Evolutionary conservation across 2,329 filamentous ascomycete genomes (phyloP).

Genomic region (Exophiala calicioides): DNA sequence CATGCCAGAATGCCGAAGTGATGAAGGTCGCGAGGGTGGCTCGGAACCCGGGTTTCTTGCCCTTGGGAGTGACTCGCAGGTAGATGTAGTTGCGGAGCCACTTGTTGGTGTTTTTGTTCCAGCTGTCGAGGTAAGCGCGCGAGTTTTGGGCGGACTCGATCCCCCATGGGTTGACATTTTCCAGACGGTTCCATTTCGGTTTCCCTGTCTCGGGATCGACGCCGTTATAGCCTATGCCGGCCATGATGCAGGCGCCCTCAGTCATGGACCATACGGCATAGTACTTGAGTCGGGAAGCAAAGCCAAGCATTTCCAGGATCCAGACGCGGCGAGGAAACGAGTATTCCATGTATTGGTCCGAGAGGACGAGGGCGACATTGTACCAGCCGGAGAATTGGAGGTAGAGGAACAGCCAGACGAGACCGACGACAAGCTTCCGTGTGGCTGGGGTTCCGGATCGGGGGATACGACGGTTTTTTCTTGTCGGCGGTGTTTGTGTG

Average conservation of each 20-base stretch:
- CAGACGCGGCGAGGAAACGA: slow-evolving; percentile 72
- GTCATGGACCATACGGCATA: slow-evolving; percentile 94
- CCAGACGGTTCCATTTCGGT: slow-evolving; percentile 84
- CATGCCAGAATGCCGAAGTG: slow-evolving; percentile 96
- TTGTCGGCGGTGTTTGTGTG: slow-evolving; percentile 77
- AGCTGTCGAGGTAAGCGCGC: slow-evolving; percentile 84
- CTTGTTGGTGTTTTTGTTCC: slow-evolving; percentile 98
- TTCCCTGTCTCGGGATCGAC: slow-evolving; percentile 81
- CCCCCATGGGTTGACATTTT: slow-evolving; percentile 82
- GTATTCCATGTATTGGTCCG: slow-evolving; percentile 66
- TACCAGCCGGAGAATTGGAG: slow-evolving; percentile 71
- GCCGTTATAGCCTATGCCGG: slow-evolving; percentile 91
- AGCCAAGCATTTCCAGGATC: slow-evolving; percentile 78
- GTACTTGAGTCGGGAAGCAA: slow-evolving; percentile 86
- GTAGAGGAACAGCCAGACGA: slow-evolving; percentile 78
- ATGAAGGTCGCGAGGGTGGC: slow-evolving; percentile 91
- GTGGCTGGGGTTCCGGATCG: slow-evolving; percentile 83
- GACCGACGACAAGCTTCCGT: slow-evolving; percentile 70
- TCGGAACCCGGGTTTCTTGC: slow-evolving; percentile 93
- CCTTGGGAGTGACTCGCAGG: slow-evolving; percentile 87
- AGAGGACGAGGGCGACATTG: slow-evolving; percentile 62
- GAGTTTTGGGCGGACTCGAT: slow-evolving; percentile 92
- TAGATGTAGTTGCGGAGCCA: slow-evolving; percentile 98
- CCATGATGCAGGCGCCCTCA: slow-evolving; percentile 90
- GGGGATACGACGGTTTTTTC: slow-evolving; percentile 89